Base-by-base conservation (phyloP, 78 protist species). In the Dictyostelium intermedium region DNA sequence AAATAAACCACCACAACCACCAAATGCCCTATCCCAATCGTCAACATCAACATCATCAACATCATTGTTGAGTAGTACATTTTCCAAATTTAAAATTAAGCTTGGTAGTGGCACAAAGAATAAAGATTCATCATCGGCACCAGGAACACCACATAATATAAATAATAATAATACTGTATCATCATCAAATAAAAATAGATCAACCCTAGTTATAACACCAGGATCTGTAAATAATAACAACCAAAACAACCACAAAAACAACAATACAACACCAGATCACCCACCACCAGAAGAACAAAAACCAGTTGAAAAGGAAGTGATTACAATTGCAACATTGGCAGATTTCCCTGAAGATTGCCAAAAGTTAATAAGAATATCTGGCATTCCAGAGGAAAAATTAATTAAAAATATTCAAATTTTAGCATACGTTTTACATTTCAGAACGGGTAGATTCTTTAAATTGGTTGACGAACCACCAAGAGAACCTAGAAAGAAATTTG, bases 341-440 rank as follows among this genome's bases (percentile, higher is more conserved):
- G 92, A 87, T 60, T 53, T 87, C 5, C 92, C 92, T n/a, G 92
- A 87, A 5, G 92, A 87, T 63, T 87, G 92, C 30, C 53, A 77
- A 66, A 87, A 87, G 20, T 53, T 87, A 27, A 50, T 87, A 8
- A 87, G 53, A 63, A 47, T 73, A 8, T 87, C 92, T 11, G 85
- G 85, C 6, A 56, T 87, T 7, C 79, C 92, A 32, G 92, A 87
- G 18, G 92, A 87, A 5, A 87, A 87, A 63, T 63, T 87, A 30
- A 78, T 25, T n/a, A 35, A 30, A 25, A 87, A 87, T 63, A 11
- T 87, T 23, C 85, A 76, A 63, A 81, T 73, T 25, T 35, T 87
- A n/a, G 61, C 70, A 20, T 43, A 87, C 34, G 92, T 87, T 6
- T 63, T 87, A 39, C 85, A 87, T 35, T 87, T 87, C 63, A 53